Base-by-base conservation (phyloP, 2,329 filamentous ascomycete species). In the Paraphoma chrysanthemicola region DNA sequence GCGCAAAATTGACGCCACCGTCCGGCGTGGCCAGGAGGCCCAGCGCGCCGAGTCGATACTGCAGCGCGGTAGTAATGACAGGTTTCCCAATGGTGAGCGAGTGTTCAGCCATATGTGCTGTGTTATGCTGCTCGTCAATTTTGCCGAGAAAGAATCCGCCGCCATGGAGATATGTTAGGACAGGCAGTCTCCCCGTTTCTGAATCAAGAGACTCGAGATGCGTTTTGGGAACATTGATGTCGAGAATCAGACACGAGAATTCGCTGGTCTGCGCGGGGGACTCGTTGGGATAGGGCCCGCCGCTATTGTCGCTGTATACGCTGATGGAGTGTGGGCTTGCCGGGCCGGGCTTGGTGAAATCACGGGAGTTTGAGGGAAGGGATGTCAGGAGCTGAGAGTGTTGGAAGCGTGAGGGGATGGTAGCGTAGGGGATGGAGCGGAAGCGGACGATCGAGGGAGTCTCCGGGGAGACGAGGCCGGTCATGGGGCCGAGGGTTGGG, bases 91-190 rank as follows among this genome's bases (percentile, higher is more conserved):
- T 60, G 0, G n/a, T 4, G 7, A 70, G 29, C 6, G 70, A 70
- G 44, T 72, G 68, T 16, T 58, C 44, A 4, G 67, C 69, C 46
- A 71, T 61, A 17, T 51, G 44, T 0, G 65, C 63, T 3, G 67
- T 71, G 53, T 54, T 68, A 53, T 72, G 70, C 30, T 64, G 56
- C 1, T 43, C 53, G 49, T 72, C 69, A 12, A 68, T 64, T 18
- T 64, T 65, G 28, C 70, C 83, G 3, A 80, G 72, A 1, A 72
- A 64, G 47, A 83, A 80, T 0, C 79, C 83, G 9, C 83, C 83
- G 2, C 83, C 83, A 56, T 85, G 82, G 10, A 86, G 78, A 57
- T 83, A 84, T 0, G 81, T 72, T 16, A 85, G 64, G 0, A 85
- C 82, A 0, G 83, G 84, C 0, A 85, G 69, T 1, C 60, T 30